A percentile compares a stretch with the other conserved stretches of the same genome.
Evolutionary conservation across 1,139 yeast species (phyloP).

Genomic region (Blastobotrys serpentis): DNA sequence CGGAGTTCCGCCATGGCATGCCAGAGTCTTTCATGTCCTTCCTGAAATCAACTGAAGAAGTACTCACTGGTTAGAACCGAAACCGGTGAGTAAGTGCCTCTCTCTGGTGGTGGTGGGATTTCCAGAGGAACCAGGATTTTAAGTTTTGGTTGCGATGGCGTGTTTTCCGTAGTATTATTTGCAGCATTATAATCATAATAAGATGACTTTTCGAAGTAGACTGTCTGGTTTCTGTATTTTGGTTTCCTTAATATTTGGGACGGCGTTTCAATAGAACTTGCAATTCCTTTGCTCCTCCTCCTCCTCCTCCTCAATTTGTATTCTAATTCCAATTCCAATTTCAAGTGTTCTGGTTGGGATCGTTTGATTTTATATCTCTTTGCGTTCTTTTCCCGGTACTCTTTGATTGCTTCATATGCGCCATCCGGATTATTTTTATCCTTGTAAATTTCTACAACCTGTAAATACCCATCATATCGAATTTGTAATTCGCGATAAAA

Average conservation of each 20-base stretch:
- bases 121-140: constrained; percentile 54
- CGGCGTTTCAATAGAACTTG: constrained; percentile 1
- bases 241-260: neutral
- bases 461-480: constrained; percentile 64
- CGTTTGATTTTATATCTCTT: constrained; percentile 12
- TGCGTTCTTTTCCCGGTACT: constrained; percentile 43
- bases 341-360: constrained; percentile 1
- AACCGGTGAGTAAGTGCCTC: constrained; percentile 73
- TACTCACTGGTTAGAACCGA: constrained; percentile 67
- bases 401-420: constrained; percentile 48
- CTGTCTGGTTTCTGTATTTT: neutral
- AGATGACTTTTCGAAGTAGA: neutral
- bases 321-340: constrained; percentile 21
- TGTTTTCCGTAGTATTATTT: neutral
- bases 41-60: constrained; percentile 59
- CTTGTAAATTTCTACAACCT: constrained; percentile 47
- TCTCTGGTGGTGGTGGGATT: constrained; percentile 68
- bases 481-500: constrained; percentile 73
- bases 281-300: neutral
- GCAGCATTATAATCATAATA: neutral
- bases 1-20: no score
- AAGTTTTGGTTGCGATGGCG: constrained; percentile 1
- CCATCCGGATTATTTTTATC: constrained; percentile 39
- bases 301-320: constrained; percentile 15
- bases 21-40: no score